Percentiles rank a stretch among this genome's conserved stretches.
These are phyloP conservation scores for Thelonectria blattea DNA, from an alignment of 2,329 filamentous ascomycete species.

Conservation along the genomic window DNA sequence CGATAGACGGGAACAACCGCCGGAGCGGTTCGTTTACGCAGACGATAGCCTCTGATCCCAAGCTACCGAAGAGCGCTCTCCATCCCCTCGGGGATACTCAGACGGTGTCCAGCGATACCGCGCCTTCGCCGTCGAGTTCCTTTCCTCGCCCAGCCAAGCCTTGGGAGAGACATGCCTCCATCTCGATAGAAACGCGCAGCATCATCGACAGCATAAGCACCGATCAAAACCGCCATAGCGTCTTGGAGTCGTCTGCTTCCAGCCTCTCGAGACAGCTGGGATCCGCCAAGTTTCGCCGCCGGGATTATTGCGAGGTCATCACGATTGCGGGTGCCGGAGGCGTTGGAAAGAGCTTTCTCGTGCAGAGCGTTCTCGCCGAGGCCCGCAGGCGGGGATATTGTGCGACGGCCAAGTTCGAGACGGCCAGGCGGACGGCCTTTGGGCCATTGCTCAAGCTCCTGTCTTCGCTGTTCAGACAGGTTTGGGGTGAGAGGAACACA, in stretches of 20 bases:
- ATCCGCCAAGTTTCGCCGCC: slow-evolving; percentile 63
- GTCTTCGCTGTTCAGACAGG: slow-evolving; percentile 70
- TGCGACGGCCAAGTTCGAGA: slow-evolving; percentile 70
- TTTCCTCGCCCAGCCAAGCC: slow-evolving; percentile 49
- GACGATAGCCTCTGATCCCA: slow-evolving; percentile 51
- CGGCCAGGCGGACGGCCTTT: slow-evolving; percentile 64
- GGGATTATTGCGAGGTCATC: slow-evolving; percentile 69
- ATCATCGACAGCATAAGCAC: slow-evolving; percentile 51
- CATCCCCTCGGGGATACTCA: slow-evolving; percentile 52
- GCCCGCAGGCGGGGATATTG: slow-evolving; percentile 68
- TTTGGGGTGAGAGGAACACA: slow-evolving; percentile 70
- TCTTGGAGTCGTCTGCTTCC: slow-evolving; percentile 53
- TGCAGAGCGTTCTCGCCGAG: slow-evolving; percentile 67
- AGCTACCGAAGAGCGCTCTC: slow-evolving; percentile 45
- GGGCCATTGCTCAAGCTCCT: slow-evolving; percentile 69
- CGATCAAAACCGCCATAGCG: slow-evolving; percentile 51
- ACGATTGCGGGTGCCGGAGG: slow-evolving; percentile 67
- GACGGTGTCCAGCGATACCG: slow-evolving; percentile 53
- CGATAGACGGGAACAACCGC: slow-evolving; percentile 57
- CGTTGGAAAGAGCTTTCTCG: slow-evolving; percentile 69
- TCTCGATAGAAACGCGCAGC: slow-evolving; percentile 56
- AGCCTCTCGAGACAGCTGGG: slow-evolving; percentile 62
- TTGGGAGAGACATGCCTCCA: slow-evolving; percentile 60
- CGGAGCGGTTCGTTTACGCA: slow-evolving; percentile 58
- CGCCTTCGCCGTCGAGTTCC: slow-evolving; percentile 52